phyloP scores from a whole-genome alignment of 805 yeast genomes.

The Teunomyces kruisii region DNA sequence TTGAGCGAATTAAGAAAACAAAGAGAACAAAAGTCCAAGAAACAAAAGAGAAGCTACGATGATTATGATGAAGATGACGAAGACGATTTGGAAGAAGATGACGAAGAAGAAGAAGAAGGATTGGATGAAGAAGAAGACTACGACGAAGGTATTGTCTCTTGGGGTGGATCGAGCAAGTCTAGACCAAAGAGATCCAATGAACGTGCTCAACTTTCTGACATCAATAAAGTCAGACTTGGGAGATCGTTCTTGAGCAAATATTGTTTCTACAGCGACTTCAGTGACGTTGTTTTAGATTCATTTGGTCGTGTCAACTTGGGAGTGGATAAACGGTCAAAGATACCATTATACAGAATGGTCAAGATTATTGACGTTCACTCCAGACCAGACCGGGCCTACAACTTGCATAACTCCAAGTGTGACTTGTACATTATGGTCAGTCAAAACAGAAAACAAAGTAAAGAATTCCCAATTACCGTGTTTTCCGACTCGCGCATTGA shows the following conservation, averaged over 20 bases:
- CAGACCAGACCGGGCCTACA: conserved; percentile 41
- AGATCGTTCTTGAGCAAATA: conserved; percentile 72
- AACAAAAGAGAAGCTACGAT: conserved; percentile 18
- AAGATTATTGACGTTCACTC: conserved; percentile 65
- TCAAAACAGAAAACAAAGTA: conserved; percentile 75
- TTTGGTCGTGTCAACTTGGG: conserved; percentile 86
- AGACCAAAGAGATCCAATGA: conserved; percentile 36
- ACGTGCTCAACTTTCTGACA: conserved; percentile 57
- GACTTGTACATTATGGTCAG: conserved; percentile 65
- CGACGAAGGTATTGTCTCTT: conserved; percentile 17
- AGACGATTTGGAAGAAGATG: conserved; percentile 25
- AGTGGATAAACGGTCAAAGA: conserved; percentile 56
- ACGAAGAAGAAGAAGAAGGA: conserved; percentile 39
- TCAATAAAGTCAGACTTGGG: conserved; percentile 75
- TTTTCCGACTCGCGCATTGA: conserved; percentile 78
- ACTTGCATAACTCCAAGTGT: conserved; percentile 41
- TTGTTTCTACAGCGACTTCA: conserved; percentile 82
- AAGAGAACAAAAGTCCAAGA: conserved; percentile 61
- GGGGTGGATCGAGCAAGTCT: conserved; percentile 45
- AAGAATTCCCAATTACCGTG: conserved; percentile 71
- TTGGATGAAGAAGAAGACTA: conserved; percentile 44
- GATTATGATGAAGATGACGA: conserved; percentile 22
- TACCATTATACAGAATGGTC: conserved; percentile 78
- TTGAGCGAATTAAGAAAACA: conserved; percentile 74
- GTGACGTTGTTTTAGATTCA: conserved; percentile 65